Percentiles rank a stretch among this genome's conserved stretches.
Evolutionary conservation across 176 grass and related monocot species (phyloP).

Genomic region (Aegilops umbellulata): DNA sequence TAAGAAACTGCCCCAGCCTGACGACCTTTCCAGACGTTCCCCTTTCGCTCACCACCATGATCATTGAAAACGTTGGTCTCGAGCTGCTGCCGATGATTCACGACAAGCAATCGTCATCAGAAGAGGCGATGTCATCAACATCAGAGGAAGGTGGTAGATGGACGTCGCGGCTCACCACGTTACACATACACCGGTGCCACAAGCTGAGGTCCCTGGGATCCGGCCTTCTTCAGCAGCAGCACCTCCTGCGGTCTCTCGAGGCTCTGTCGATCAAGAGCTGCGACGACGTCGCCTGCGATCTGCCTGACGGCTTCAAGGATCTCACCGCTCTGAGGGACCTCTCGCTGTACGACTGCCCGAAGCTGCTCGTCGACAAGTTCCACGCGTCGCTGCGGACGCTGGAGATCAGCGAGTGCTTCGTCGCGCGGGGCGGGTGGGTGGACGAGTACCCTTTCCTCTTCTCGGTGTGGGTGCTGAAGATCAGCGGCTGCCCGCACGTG

Average conservation of each 20-base stretch:
- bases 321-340: conserved; percentile 37
- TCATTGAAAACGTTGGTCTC: conserved; percentile 27
- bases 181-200: conserved; percentile 29
- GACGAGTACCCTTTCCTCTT: conserved; percentile 39
- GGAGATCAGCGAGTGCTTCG: conserved; percentile 49
- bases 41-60: conserved; percentile 7
- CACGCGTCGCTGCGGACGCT: conserved; percentile 28
- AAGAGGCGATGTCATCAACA: background rate
- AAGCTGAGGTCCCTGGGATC: conserved; percentile 20
- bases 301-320: conserved; percentile 28
- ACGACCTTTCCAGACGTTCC: conserved; percentile 35
- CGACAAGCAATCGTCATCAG: background rate
- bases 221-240: conserved; percentile 42
- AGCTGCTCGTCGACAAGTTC: conserved; percentile 37
- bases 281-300: conserved; percentile 6
- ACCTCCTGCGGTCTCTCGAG: conserved; percentile 36
- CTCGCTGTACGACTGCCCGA: conserved; percentile 36
- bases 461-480: conserved; percentile 34
- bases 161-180: conserved; percentile 35
- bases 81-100: conserved; percentile 31
- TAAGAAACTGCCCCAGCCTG: conserved; percentile 43
- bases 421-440: conserved; percentile 29
- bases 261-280: conserved; percentile 33
- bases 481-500: conserved; percentile 29
- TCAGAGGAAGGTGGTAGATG: conserved; percentile 28